These are phyloP conservation scores for Cnidoscolus chayamansa DNA, from an alignment of 441 rosid species.

Conservation along the genomic window DNA sequence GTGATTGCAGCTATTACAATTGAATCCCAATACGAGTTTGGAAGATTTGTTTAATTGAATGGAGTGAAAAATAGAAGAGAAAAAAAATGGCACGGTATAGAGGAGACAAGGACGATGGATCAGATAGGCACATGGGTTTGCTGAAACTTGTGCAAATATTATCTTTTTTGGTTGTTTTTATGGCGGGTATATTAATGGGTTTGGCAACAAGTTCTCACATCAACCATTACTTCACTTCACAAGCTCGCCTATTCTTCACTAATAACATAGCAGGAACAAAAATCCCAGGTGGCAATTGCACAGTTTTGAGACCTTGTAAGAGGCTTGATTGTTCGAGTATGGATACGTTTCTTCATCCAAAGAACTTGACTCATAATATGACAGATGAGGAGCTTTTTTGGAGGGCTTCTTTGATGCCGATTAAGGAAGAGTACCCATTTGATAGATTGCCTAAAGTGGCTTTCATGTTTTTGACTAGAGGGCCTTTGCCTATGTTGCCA, in stretches of 20 bases:
- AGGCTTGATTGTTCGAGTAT: slow-evolving; percentile 44
- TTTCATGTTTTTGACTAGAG: slow-evolving; percentile 86
- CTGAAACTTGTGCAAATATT: slow-evolving; percentile 65
- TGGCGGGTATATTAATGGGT: slow-evolving; percentile 81
- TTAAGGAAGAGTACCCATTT: slow-evolving; percentile 56
- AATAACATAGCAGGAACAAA: slow-evolving; percentile 24
- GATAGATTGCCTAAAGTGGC: slow-evolving; percentile 69
- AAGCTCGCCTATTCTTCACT: slow-evolving; percentile 36
- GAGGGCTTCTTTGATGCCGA: slow-evolving; percentile 86
- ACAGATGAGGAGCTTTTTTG: slow-evolving; percentile 67
- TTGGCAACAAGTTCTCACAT: slow-evolving; percentile 67
- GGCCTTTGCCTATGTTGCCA: slow-evolving; percentile 75
- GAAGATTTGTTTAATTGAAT: background rate
- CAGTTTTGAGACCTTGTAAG: slow-evolving; percentile 30
- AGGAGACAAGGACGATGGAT: slow-evolving; percentile 52
- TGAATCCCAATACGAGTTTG: background rate
- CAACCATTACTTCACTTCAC: slow-evolving; percentile 54
- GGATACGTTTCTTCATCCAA: slow-evolving; percentile 44
- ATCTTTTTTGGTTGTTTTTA: slow-evolving; percentile 67
- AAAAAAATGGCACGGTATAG: slow-evolving; percentile 25
- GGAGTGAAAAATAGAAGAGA: too few species aligned
- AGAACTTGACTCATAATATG: slow-evolving; percentile 53
- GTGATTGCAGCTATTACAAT: background rate
- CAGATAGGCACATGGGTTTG: slow-evolving; percentile 53
- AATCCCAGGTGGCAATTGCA: slow-evolving; percentile 31